Base-by-base conservation (phyloP, 2,329 filamentous ascomycete species). In the Monosporascus sp. region DNA sequence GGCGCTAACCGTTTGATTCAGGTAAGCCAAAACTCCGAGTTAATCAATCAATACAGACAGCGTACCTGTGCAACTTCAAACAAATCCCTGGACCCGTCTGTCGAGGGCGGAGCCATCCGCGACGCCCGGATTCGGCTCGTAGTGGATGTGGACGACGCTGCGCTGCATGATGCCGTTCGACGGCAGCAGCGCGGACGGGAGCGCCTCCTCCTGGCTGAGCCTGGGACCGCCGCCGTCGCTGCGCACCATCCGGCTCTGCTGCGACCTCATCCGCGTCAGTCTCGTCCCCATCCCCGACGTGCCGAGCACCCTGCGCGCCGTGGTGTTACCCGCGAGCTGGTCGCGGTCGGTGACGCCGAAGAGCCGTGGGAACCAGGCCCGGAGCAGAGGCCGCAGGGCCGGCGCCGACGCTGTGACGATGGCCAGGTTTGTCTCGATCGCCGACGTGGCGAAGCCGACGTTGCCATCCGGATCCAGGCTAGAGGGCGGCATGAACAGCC, bases 391-490 rank as follows among this genome's bases (percentile, higher is more conserved):
- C 36, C 70, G 65, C 18, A 75, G 57, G 0, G 72, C 68, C 6
- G 73, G 73, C 1, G 71, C 72, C 7, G 72, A 74, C 38, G 72
- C 72, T 20, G 72, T 74, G 53, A 74, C 70, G 44, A 75, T 62
- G 18, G 71, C 72, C 9, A 73, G 66, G 59, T 74, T 74, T 25
- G 69, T 70, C 62, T 75, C 74, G 48, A 73, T 67, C 27, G 62
- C 67, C 1, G 68, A 71, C 15, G 65, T 68, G 52, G 68, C 61
- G 56, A 72, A 72, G 48, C 68, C 65, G 35, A 72, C 63, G 56
- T 65, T 67, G 56, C 60, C 64, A 7, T 64, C 65, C 3, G 64
- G 57, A 50, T 66, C 64, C 17, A 61, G n/a, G 3, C 51, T 51
- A 17, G 63, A 53, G 7, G 53, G 35, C 8, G 66, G 50, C 53